Percentiles rank a stretch among this genome's conserved stretches.
phyloP scores from a whole-genome alignment of 2,329 filamentous ascomycete species.

The Xylariaceae sp. region DNA sequence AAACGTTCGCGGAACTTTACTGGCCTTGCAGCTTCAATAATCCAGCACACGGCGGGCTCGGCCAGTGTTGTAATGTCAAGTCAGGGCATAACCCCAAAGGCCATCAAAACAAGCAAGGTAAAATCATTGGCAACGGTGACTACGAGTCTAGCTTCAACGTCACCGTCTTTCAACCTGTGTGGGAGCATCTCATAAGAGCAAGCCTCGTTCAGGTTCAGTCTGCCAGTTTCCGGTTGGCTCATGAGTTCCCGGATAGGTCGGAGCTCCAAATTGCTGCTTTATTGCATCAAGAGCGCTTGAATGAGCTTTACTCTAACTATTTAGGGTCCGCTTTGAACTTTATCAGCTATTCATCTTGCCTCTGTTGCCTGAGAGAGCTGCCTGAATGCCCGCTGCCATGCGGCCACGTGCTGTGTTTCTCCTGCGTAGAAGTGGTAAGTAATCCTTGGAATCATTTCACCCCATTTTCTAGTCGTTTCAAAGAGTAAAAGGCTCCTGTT shows the following conservation, averaged over 20 bases:
- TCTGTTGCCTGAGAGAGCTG: conserved; percentile 43
- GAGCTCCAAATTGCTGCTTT: conserved; percentile 41
- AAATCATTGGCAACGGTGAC: conserved; percentile 44
- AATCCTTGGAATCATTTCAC: too few species aligned
- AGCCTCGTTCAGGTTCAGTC: conserved; percentile 40
- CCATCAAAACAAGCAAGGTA: conserved; percentile 43
- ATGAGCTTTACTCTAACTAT: conserved; percentile 42
- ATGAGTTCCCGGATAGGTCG: conserved; percentile 38
- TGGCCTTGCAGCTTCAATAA: conserved; percentile 42
- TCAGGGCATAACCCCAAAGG: conserved; percentile 44
- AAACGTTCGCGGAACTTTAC: conserved; percentile 42
- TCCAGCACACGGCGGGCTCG: conserved; percentile 34
- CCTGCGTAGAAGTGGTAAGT: conserved; percentile 42
- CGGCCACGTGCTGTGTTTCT: conserved; percentile 42
- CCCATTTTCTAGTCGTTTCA: too few species aligned
- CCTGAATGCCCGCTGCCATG: conserved; percentile 43
- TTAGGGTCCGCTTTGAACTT: conserved; percentile 38
- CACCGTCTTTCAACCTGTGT: conserved; percentile 34
- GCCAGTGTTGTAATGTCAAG: conserved; percentile 42
- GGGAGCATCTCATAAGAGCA: conserved; percentile 40
- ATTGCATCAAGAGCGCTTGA: conserved; percentile 41
- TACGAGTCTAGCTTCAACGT: conserved; percentile 41
- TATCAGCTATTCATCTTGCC: conserved; percentile 42
- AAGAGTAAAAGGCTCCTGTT: too few species aligned
- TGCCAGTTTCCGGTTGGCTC: conserved; percentile 38